Conservation (phyloP, 192 early-diverging fungal genomes). For the Rhizophagus sp. region DNA sequence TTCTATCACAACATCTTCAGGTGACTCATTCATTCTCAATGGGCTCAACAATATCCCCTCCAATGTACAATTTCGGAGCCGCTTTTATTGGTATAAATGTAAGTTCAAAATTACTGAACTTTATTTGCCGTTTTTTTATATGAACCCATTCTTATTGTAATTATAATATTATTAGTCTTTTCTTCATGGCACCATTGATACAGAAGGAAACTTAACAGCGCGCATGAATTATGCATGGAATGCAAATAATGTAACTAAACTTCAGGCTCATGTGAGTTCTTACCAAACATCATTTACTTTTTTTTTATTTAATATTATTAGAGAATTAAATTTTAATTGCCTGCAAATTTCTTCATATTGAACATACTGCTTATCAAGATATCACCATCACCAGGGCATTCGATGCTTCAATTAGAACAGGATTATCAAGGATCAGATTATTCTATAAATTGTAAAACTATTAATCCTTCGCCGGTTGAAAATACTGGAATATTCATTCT, state of each 20-base stretch:
- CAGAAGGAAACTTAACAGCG: conserved; percentile 84
- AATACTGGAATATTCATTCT: conserved; percentile 87
- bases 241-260: conserved; percentile 61
- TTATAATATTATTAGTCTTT: conserved; percentile 56
- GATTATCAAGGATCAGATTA: conserved; percentile 91
- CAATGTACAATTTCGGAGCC: conserved; percentile 90
- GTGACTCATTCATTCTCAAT: conserved; percentile 90
- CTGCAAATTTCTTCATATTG: background rate
- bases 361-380: conserved; percentile 30
- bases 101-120: background rate
- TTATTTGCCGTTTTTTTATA: background rate
- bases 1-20: conserved; percentile 94
- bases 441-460: conserved; percentile 87
- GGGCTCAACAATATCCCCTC: conserved; percentile 77
- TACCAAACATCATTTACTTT: background rate
- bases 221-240: conserved; percentile 83
- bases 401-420: conserved; percentile 90
- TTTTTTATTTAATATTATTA: background rate
- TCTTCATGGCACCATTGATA: conserved; percentile 94
- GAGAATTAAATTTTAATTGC: background rate
- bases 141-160: background rate
- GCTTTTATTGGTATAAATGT: conserved; percentile 81
- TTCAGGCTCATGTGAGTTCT: conserved; percentile 53
- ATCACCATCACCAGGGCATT: conserved; percentile 77
- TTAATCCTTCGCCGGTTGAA: conserved; percentile 93